A percentile compares a stretch with the other conserved stretches of the same genome.
Conservation (phyloP, 768 basidiomycete species). For the Tephrocybe sp. region DNA sequence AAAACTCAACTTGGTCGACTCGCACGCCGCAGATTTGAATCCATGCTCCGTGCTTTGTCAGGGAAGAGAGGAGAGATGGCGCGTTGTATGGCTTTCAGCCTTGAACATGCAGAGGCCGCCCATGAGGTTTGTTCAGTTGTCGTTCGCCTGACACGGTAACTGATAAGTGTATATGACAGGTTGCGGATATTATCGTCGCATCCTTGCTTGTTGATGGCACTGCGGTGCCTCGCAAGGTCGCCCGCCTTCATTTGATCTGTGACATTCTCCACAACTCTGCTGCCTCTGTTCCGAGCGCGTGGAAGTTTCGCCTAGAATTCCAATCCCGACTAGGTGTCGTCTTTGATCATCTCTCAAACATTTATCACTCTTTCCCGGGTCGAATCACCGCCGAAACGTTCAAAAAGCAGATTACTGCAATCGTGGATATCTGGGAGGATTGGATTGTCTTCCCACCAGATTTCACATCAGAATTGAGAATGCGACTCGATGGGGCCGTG, state of each 20-base stretch:
- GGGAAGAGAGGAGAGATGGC: slow-evolving; percentile 91
- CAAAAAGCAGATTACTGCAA: slow-evolving; percentile 85
- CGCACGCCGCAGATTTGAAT: slow-evolving; percentile 84
- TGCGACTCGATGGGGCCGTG: slow-evolving; percentile 66
- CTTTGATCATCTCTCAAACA: slow-evolving; percentile 92
- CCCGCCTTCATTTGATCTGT: slow-evolving; percentile 92
- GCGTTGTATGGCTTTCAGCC: slow-evolving; percentile 94
- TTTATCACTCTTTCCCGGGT: slow-evolving; percentile 95
- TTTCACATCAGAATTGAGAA: slow-evolving; percentile 72
- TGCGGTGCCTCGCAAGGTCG: slow-evolving; percentile 95
- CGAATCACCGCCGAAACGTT: slow-evolving; percentile 96
- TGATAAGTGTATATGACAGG: slow-evolving; percentile 41
- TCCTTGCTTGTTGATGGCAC: slow-evolving; percentile 91
- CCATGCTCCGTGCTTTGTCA: slow-evolving; percentile 83
- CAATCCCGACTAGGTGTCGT: slow-evolving; percentile 89
- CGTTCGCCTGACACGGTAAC: not conserved
- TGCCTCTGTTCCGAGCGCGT: slow-evolving; percentile 90
- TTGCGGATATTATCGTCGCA: slow-evolving; percentile 86
- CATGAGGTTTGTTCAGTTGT: slow-evolving; percentile 63
- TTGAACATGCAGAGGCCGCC: slow-evolving; percentile 96
- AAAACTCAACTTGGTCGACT: slow-evolving; percentile 79
- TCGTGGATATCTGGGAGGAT: slow-evolving; percentile 97
- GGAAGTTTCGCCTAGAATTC: slow-evolving; percentile 96
- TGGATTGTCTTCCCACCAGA: slow-evolving; percentile 97
- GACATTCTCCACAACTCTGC: slow-evolving; percentile 98